These are phyloP conservation scores for Cercospora zeae-maydis DNA, from an alignment of 2,329 filamentous ascomycete species.

Conservation along the genomic window DNA sequence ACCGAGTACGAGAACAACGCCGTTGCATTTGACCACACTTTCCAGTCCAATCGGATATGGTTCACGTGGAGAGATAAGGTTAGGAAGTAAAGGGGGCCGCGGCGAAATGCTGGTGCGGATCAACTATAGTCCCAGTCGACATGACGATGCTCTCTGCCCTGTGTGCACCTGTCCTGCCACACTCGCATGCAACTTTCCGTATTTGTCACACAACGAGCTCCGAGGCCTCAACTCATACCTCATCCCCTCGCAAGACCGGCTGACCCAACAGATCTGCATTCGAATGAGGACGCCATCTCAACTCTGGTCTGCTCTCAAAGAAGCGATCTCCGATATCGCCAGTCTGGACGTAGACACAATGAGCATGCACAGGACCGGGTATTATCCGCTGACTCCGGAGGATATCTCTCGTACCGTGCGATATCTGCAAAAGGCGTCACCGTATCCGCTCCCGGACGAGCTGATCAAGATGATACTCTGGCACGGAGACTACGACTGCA, in stretches of 20 bases:
- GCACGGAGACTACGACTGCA: constrained; percentile 22
- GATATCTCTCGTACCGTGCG: constrained; percentile 12
- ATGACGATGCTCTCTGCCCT: too few relatives aligned
- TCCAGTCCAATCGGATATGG: too few relatives aligned
- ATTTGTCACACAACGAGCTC: too few relatives aligned
- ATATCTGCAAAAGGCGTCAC: constrained; percentile 10
- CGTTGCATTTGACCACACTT: too few relatives aligned
- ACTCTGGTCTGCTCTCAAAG: not conserved
- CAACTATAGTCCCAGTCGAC: too few relatives aligned
- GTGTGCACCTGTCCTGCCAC: too few relatives aligned
- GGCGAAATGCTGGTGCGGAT: too few relatives aligned
- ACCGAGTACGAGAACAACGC: too few relatives aligned
- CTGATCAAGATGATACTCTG: constrained; percentile 18
- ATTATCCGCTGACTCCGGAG: constrained; percentile 9
- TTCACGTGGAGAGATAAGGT: too few relatives aligned
- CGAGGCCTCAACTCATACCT: not conserved
- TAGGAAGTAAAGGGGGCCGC: too few relatives aligned
- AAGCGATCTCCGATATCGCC: not conserved
- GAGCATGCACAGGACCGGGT: not conserved
- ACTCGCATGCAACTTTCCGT: too few relatives aligned
- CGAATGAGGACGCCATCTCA: not conserved
- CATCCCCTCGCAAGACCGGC: too few relatives aligned
- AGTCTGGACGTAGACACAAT: not conserved
- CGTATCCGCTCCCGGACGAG: constrained; percentile 14
- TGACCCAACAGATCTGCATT: not conserved